Percentiles rank a stretch among this genome's conserved stretches.
Evolutionary conservation across 2,329 filamentous ascomycete species (phyloP).

Genomic region (Grosmannia serpens): DNA sequence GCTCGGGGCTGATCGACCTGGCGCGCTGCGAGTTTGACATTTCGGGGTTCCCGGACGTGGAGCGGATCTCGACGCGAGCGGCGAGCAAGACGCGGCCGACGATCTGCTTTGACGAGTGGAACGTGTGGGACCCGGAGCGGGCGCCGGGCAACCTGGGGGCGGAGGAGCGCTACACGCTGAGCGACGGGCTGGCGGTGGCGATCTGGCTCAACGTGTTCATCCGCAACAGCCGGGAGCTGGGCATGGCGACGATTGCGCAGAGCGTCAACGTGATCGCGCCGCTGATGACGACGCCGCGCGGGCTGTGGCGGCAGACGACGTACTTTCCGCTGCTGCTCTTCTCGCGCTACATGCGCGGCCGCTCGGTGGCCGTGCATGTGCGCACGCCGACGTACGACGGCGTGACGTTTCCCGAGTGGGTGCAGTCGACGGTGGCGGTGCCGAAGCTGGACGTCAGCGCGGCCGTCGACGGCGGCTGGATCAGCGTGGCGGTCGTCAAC

Average conservation of each 20-base stretch:
- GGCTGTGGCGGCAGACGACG: slow-evolving; percentile 58
- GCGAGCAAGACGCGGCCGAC: slow-evolving; percentile 24
- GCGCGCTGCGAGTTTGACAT: slow-evolving; percentile 30
- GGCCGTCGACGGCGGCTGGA: slow-evolving; percentile 42
- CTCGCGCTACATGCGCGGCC: slow-evolving; percentile 61
- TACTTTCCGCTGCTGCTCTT: slow-evolving; percentile 67
- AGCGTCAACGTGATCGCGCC: slow-evolving; percentile 69
- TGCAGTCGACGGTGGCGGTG: slow-evolving; percentile 46
- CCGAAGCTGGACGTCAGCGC: slow-evolving; percentile 60
- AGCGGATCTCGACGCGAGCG: slow-evolving; percentile 18
- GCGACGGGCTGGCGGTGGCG: slow-evolving; percentile 62
- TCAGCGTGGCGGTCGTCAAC: slow-evolving; percentile 64
- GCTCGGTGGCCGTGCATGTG: slow-evolving; percentile 55
- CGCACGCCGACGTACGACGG: slow-evolving; percentile 53
- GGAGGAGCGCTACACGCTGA: slow-evolving; percentile 64
- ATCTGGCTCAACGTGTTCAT: slow-evolving; percentile 69
- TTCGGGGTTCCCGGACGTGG: slow-evolving; percentile 33
- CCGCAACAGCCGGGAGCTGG: slow-evolving; percentile 56
- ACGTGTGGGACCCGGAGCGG: slow-evolving; percentile 65
- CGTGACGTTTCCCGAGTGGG: slow-evolving; percentile 53
- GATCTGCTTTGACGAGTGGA: slow-evolving; percentile 81
- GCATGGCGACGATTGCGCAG: slow-evolving; percentile 72
- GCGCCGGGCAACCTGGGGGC: slow-evolving; percentile 61
- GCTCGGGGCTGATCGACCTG: slow-evolving; percentile 58
- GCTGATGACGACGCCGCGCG: slow-evolving; percentile 56